Conservation (phyloP, 306 rosid genomes). For the Rosa multiflora region DNA sequence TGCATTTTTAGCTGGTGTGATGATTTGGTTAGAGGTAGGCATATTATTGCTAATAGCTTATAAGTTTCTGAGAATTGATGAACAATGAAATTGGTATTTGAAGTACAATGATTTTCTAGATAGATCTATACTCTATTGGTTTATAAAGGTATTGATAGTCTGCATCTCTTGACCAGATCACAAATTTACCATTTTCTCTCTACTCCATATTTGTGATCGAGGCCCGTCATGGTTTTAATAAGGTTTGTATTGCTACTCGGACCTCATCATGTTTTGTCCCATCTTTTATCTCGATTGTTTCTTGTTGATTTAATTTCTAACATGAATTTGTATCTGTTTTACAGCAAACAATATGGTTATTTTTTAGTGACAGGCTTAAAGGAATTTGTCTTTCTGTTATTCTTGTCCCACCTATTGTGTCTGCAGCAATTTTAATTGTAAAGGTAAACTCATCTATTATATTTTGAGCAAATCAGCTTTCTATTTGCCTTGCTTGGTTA, state of each 20-base stretch:
- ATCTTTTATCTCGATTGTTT: background rate
- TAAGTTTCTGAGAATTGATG: background rate
- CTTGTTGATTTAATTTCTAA: constrained; percentile 9
- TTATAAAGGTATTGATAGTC: background rate
- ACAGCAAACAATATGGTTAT: constrained; percentile 89
- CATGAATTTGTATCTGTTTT: constrained; percentile 28
- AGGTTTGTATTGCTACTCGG: constrained; percentile 44
- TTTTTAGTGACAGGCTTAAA: constrained; percentile 79
- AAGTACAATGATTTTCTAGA: constrained; percentile 9
- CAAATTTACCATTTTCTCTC: constrained; percentile 83
- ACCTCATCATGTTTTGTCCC: constrained; percentile 10
- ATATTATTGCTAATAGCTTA: constrained; percentile 10
- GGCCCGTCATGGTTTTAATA: constrained; percentile 90
- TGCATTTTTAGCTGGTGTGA: constrained; percentile 73
- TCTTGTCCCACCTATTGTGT: constrained; percentile 84
- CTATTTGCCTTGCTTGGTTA: constrained; percentile 21
- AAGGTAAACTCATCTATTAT: constrained; percentile 50
- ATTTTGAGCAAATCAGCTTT: background rate
- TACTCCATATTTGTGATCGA: constrained; percentile 95
- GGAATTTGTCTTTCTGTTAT: constrained; percentile 55
- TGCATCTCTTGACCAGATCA: constrained; percentile 57
- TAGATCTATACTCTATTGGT: background rate
- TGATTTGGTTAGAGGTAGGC: constrained; percentile 88
- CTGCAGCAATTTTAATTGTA: constrained; percentile 79
- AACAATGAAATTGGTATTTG: background rate